Conservation (phyloP, 169 alveolate species). For the Cystoisospora suis region DNA sequence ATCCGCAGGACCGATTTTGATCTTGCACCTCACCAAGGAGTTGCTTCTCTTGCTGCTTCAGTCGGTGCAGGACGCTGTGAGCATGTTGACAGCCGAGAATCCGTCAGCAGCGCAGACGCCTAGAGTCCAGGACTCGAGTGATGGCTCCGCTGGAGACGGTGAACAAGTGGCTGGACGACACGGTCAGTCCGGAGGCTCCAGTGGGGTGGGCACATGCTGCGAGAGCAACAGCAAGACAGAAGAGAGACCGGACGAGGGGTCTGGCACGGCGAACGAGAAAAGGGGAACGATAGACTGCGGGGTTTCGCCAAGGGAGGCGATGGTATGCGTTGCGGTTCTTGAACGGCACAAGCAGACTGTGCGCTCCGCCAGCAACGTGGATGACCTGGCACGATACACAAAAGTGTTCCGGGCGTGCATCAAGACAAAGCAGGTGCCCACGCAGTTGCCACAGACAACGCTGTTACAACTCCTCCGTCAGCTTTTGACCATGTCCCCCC, state of each 20-base stretch:
- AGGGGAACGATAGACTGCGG: neutral
- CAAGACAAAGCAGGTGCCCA: constrained; percentile 2
- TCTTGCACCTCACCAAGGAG: constrained; percentile 7
- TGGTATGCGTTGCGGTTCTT: neutral
- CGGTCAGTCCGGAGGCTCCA: neutral
- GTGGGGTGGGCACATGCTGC: neutral
- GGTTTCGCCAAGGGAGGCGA: neutral
- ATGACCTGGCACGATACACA: neutral
- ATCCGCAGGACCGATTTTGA: neutral
- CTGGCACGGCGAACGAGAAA: neutral
- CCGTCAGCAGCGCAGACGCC: neutral
- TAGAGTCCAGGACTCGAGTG: neutral
- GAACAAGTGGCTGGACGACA: neutral
- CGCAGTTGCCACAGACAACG: neutral
- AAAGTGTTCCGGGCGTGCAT: neutral
- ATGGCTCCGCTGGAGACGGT: neutral
- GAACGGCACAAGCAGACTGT: constrained; percentile 6
- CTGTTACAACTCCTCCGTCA: constrained; percentile 13
- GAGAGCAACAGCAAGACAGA: neutral
- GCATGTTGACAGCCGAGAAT: neutral
- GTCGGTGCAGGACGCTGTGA: constrained; percentile 30
- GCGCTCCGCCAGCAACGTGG: neutral
- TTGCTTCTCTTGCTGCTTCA: constrained; percentile 21
- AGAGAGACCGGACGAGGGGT: neutral
- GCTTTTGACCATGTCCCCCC: neutral